Evolutionary conservation across 1,284 basidiomycete species (phyloP).

Genomic region (Porphyrellus sp.): DNA sequence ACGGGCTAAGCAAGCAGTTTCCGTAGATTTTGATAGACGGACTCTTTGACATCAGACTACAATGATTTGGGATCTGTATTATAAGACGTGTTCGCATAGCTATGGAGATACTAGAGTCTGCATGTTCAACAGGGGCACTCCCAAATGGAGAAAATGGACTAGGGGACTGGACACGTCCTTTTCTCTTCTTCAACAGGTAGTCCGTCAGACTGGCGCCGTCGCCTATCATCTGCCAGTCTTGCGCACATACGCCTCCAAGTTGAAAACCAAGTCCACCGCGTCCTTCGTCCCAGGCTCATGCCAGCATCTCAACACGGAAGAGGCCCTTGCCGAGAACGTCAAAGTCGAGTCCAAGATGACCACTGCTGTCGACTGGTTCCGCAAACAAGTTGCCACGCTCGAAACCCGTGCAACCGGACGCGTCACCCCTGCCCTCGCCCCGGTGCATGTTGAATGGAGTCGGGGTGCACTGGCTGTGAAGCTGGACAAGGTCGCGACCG

Average conservation of each 20-base stretch:
- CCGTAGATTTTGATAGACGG: slow-evolving; percentile 25
- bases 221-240: not conserved
- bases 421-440: slow-evolving; percentile 65
- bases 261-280: slow-evolving; percentile 44
- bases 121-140: slow-evolving; percentile 10
- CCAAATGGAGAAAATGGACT: no score
- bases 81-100: no score
- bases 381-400: slow-evolving; percentile 62
- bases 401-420: slow-evolving; percentile 73
- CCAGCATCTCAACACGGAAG: slow-evolving; percentile 49
- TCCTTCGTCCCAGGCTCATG: slow-evolving; percentile 56
- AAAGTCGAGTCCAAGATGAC: slow-evolving; percentile 64
- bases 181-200: slow-evolving; percentile 13
- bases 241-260: slow-evolving; percentile 35
- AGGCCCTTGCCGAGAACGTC: slow-evolving; percentile 49
- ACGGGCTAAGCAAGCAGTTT: slow-evolving; percentile 65
- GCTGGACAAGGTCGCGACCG: slow-evolving; percentile 69
- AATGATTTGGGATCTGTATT: not conserved
- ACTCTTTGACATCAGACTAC: no score
- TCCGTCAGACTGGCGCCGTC: slow-evolving; percentile 4
- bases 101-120: no score
- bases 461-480: slow-evolving; percentile 38
- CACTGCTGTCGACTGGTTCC: slow-evolving; percentile 61
- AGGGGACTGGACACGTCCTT: slow-evolving; percentile 7
- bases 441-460: slow-evolving; percentile 57